Percentiles rank a stretch among this genome's conserved stretches.
phyloP scores from a whole-genome alignment of 108 stramenopile species.

The Fragilariopsis cylindrus region DNA sequence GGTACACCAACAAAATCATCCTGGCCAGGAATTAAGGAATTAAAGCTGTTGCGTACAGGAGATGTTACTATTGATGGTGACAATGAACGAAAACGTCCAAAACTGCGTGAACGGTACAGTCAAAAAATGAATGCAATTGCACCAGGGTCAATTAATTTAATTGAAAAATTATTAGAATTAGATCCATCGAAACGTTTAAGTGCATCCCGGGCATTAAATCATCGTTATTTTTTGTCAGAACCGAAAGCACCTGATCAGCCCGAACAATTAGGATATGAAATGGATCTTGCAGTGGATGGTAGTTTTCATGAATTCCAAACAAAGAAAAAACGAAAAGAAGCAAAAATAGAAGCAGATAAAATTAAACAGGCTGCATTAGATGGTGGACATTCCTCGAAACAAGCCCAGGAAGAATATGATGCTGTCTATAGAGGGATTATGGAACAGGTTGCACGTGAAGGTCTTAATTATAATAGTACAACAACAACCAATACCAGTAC shows the following conservation, averaged over 20 bases:
- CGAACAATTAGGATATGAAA: slow-evolving; percentile 50
- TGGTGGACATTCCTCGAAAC: slow-evolving; percentile 57
- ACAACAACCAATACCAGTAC: too few species aligned
- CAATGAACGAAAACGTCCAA: slow-evolving; percentile 17
- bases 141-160: slow-evolving; percentile 50
- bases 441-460: slow-evolving; percentile 64
- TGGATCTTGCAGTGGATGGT: slow-evolving; percentile 45
- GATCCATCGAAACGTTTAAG: slow-evolving; percentile 77
- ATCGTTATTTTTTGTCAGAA: slow-evolving; percentile 66
- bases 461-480: slow-evolving; percentile 2
- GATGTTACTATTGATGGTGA: slow-evolving; percentile 56
- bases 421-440: slow-evolving; percentile 64
- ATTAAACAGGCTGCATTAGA: slow-evolving; percentile 54
- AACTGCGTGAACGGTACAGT: slow-evolving; percentile 68
- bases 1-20: slow-evolving; percentile 69
- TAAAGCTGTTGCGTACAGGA: slow-evolving; percentile 63
- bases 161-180: slow-evolving; percentile 81
- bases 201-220: slow-evolving; percentile 56
- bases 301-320: slow-evolving; percentile 90
- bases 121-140: slow-evolving; percentile 40
- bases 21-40: slow-evolving; percentile 70
- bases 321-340: slow-evolving; percentile 81
- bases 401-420: slow-evolving; percentile 71
- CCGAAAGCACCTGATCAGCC: slow-evolving; percentile 73
- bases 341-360: slow-evolving; percentile 69